A percentile compares a stretch with the other conserved stretches of the same genome.
phyloP scores from a whole-genome alignment of 371 early-diverging fungal species.

The Syncephalastrum racemosum region DNA sequence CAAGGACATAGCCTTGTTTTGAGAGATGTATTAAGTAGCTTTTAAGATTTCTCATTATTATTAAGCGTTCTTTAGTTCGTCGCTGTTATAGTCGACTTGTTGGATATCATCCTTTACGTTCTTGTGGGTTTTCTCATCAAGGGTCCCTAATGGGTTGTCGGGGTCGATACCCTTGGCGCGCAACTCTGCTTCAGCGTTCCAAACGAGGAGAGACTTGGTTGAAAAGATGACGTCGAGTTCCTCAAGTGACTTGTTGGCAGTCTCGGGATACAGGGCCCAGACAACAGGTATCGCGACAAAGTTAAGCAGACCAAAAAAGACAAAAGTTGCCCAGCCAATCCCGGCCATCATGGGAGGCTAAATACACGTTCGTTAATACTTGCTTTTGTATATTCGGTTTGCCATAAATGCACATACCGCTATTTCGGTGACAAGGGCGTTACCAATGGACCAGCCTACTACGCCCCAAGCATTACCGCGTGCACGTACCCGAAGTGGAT shows the following conservation, averaged over 20 bases:
- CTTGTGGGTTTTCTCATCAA: too few species aligned
- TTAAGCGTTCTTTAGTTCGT: too few species aligned
- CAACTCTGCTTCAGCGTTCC: constrained; percentile 39
- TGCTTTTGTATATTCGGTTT: too few species aligned
- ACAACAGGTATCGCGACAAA: constrained; percentile 41
- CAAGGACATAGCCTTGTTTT: too few species aligned
- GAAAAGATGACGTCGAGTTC: constrained; percentile 41
- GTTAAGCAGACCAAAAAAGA: constrained; percentile 41
- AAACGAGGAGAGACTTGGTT: constrained; percentile 38
- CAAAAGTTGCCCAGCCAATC: constrained; percentile 42
- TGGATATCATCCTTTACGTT: too few species aligned
- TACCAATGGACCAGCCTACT: constrained; percentile 46
- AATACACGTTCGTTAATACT: too few species aligned
- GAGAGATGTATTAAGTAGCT: too few species aligned
- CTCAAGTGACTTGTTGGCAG: constrained; percentile 38
- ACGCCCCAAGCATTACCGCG: constrained; percentile 46
- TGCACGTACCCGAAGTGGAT: constrained; percentile 35
- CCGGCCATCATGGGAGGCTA: constrained; percentile 35
- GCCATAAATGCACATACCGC: too few species aligned
- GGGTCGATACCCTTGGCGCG: constrained; percentile 18
- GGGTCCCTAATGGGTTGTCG: constrained; percentile 5
- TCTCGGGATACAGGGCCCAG: constrained; percentile 35
- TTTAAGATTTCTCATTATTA: too few species aligned
- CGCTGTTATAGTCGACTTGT: too few species aligned
- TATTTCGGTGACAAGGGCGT: constrained; percentile 12